Percentiles rank a stretch among this genome's conserved stretches.
Evolutionary conservation across 1,284 basidiomycete species (phyloP).

Genomic region (Erythrobasidium hasegawianum): DNA sequence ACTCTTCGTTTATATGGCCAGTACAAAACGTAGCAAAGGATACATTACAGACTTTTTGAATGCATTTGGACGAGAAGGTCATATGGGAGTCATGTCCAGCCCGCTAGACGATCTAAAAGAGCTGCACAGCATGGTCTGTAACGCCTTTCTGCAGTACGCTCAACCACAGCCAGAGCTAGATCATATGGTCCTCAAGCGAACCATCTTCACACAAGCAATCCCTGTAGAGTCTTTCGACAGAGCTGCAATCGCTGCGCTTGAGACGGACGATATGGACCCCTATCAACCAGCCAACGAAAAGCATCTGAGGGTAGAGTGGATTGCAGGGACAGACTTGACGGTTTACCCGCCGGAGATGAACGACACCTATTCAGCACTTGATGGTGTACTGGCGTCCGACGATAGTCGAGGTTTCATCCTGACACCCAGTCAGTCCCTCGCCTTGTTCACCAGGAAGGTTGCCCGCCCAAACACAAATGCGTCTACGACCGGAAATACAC

Average conservation of each 20-base stretch:
- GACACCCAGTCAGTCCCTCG: not conserved
- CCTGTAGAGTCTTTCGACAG: not conserved
- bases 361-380: constrained; percentile 26
- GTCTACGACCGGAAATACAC: not conserved
- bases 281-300: not conserved
- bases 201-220: not conserved
- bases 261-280: too few species aligned
- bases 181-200: not conserved
- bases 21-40: constrained; percentile 5
- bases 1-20: constrained; percentile 16
- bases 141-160: not conserved
- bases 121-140: not conserved
- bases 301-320: not conserved
- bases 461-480: not conserved
- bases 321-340: not conserved
- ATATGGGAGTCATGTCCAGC: not conserved
- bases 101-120: constrained; percentile 18
- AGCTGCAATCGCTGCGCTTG: too few species aligned
- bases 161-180: not conserved
- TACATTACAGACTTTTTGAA: constrained; percentile 18
- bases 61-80: constrained; percentile 8
- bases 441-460: constrained; percentile 11
- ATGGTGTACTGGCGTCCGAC: not conserved
- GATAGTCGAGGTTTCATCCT: not conserved
- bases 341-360: constrained; percentile 17